Evolutionary conservation across 371 early-diverging fungal genomes (phyloP).

Genomic region (Lichtheimia ornata): DNA sequence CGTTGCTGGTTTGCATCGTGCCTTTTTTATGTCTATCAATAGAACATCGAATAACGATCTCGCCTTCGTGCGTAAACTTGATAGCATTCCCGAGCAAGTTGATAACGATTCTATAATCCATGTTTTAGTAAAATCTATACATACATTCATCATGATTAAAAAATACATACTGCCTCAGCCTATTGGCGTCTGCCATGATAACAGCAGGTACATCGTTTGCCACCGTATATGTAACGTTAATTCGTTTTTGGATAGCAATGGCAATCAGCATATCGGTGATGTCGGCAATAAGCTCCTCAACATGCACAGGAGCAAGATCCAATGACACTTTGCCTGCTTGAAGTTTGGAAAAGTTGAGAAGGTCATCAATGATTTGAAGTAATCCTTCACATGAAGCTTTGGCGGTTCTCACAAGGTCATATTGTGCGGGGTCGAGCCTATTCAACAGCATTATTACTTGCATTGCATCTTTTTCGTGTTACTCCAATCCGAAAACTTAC

Average conservation of each 20-base stretch:
- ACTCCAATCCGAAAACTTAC: background rate
- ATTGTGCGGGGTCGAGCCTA: slow-evolving; percentile 49
- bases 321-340: slow-evolving; percentile 63
- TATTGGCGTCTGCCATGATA: slow-evolving; percentile 52
- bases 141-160: background rate
- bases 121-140: background rate
- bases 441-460: too few species aligned
- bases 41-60: slow-evolving; percentile 31
- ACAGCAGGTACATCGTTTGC: slow-evolving; percentile 36
- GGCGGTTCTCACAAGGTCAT: slow-evolving; percentile 60
- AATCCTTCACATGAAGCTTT: slow-evolving; percentile 61
- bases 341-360: slow-evolving; percentile 65
- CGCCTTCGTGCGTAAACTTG: slow-evolving; percentile 18
- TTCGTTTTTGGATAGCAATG: slow-evolving; percentile 51
- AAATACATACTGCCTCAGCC: slow-evolving; percentile 35
- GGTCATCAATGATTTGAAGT: slow-evolving; percentile 63
- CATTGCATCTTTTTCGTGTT: too few species aligned
- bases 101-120: slow-evolving; percentile 25
- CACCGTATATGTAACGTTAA: slow-evolving; percentile 47
- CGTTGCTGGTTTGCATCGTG: background rate
- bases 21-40: slow-evolving; percentile 11
- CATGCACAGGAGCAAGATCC: slow-evolving; percentile 46
- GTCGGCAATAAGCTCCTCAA: slow-evolving; percentile 58
- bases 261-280: slow-evolving; percentile 58
- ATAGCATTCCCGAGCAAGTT: slow-evolving; percentile 47